These are phyloP conservation scores for Yamadazyma kitorensis DNA, from an alignment of 805 yeast genomes.

Conservation along the genomic window DNA sequence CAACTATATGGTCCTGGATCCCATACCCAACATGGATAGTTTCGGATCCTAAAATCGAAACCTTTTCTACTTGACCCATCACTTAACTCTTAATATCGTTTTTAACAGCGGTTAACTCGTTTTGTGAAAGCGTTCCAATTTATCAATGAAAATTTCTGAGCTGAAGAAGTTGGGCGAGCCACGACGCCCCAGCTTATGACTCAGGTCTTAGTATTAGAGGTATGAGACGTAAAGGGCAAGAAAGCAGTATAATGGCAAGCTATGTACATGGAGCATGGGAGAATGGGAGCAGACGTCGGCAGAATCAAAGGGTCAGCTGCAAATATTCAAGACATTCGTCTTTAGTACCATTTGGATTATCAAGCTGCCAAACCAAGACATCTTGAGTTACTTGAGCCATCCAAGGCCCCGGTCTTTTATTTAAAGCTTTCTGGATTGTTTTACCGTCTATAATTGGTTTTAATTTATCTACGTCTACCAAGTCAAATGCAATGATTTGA, in stretches of 20 bases:
- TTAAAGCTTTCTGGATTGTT: constrained; percentile 48
- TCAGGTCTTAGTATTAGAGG: no score
- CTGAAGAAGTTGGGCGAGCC: no score
- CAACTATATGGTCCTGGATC: constrained; percentile 69
- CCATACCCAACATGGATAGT: constrained; percentile 88
- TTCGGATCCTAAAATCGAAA: constrained; percentile 76
- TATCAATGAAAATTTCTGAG: no score
- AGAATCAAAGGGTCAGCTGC: constrained; percentile 11
- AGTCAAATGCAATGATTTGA: constrained; percentile 26
- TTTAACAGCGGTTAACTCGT: no score
- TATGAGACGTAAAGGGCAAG: no score
- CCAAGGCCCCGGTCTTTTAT: constrained; percentile 85
- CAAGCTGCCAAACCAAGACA: constrained; percentile 74
- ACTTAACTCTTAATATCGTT: no score
- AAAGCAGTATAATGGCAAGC: no score
- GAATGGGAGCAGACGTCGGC: no score
- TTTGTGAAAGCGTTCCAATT: no score
- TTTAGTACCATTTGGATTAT: constrained; percentile 54
- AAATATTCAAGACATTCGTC: constrained; percentile 55
- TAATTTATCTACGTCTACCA: constrained; percentile 45
- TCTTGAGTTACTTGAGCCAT: constrained; percentile 54
- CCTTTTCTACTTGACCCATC: constrained; percentile 52
- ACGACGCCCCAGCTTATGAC: no score
- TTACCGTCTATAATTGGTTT: constrained; percentile 80
- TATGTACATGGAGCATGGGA: background rate